A percentile compares a stretch with the other conserved stretches of the same genome.
These are phyloP conservation scores for Xerophyta viscosa DNA, from an alignment of 106 monocot species.

Conservation along the genomic window DNA sequence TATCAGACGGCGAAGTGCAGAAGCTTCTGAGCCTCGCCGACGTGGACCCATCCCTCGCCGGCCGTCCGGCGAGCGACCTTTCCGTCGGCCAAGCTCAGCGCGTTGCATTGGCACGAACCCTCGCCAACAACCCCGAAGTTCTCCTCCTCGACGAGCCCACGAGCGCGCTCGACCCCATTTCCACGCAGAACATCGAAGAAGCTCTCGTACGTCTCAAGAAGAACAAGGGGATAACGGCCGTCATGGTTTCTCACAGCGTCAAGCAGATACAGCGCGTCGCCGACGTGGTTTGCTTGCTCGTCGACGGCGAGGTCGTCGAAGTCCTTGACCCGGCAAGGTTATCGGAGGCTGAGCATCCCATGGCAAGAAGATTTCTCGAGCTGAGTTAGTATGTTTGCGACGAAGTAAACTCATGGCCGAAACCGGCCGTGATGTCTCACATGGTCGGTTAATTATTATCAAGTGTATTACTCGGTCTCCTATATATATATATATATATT, in stretches of 20 bases:
- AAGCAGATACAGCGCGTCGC: constrained; percentile 87
- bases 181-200: constrained; percentile 93
- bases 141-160: constrained; percentile 86
- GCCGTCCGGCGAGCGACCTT: constrained; percentile 43
- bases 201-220: constrained; percentile 61
- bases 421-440: no score
- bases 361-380: constrained; percentile 73
- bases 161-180: constrained; percentile 87
- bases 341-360: constrained; percentile 54
- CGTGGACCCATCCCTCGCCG: constrained; percentile 44
- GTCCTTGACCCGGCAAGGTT: constrained; percentile 47
- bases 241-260: constrained; percentile 86
- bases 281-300: constrained; percentile 68
- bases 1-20: constrained; percentile 56
- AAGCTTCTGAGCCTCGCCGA: constrained; percentile 56
- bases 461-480: no score
- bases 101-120: constrained; percentile 85
- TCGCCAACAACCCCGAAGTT: constrained; percentile 91
- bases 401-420: no score
- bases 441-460: no score
- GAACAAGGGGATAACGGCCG: constrained; percentile 38
- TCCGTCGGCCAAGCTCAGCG: constrained; percentile 91
- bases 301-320: constrained; percentile 72
- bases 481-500: no score
- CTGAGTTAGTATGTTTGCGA: no score